Base-by-base conservation (phyloP, 2,329 filamentous ascomycete genomes). In the Didymella sp. region DNA sequence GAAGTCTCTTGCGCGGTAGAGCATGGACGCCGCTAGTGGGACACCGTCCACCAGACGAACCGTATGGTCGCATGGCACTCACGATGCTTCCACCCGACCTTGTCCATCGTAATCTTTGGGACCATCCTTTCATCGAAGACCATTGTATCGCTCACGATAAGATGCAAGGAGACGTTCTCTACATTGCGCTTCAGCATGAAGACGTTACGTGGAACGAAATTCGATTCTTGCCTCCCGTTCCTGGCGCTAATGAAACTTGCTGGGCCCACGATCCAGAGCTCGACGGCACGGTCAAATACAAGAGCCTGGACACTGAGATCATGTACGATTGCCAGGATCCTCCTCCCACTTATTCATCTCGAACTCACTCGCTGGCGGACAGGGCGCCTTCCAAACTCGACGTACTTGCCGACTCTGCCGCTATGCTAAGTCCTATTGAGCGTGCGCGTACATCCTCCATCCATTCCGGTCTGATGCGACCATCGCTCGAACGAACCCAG, bases 241-340 rank as follows among this genome's bases (percentile, higher is more conserved):
- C 64, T 11, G 72, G 71, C 43, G 58, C 65, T 15, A 72, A 76
- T 46, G 73, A 78, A 24, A 66, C 68, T 8, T 77, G 73, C 58
- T 78, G 76, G 76, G 66, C 62, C 27, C 73, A 74, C 48, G 73
- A 78, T 38, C 73, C 74, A 49, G 74, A 76, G 51, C 70, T 78
- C 9, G 76, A 78, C 55, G 74, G 75, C 41, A 62, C 67, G 21
- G 64, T 66, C 60, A 75, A 69, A 51, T 73, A 68, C 63, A 73
- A 73, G 67, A 74, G 69, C 63, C 58, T 76, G 64, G 72, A 76
- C 59, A 71, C 74, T 42, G 74, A 77, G 62, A 72, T 76, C 57
- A 77, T 77, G 73, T 77, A 77, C 71, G 74, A 76, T 60, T 76
- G 76, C 62, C 73, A 74, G 67, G 72, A 76, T 64, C 74, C 74